Evolutionary conservation across 1,139 yeast species (phyloP), one percentile per base, ranked within the genome.

Genomic region (Martiniozyma asiatica): DNA sequence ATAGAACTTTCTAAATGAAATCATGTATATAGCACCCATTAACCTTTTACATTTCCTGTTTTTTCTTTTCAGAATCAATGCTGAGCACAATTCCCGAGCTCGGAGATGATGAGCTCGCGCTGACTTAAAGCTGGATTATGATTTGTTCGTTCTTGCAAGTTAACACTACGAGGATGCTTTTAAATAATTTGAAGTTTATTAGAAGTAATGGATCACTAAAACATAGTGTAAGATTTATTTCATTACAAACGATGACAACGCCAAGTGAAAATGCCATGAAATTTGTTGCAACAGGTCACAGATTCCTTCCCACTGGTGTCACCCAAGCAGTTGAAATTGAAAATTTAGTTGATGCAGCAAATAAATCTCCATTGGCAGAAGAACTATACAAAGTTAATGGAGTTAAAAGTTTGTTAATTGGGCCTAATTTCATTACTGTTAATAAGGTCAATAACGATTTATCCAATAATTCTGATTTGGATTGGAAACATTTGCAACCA

Each of bases 261-360:
- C 98, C 98, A 4, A 89, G 89, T 47, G 87, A 75, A 24, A 81
- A 89, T 53, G 97, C 98, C 0, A 60, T 89, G 37, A 89, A 89
- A 57, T 89, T 85, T 44, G 54, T 68, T 10, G 59, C 73, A 3
- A 59, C 58, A 14, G 69, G 66, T 31, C 51, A 50, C 32, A 44
- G 49, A 10, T 65, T 70, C 37, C 57, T 82, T 14, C 96, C 98
- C 1, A 65, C 80, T 6, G 73, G 69, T 29, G 61, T 65, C 32
- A 66, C 62, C 58, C 19, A 50, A 61, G 45, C 76, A 0, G 47
- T 53, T 4, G 54, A 66, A 42, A 63, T 74, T 4, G 68, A 68
- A 37, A 73, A 82, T 58, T 76, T 76, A 51, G 61, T 84, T 17
- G 66, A 75, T 33, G 72, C 94, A 6, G 56, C 89, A 7, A 65